Evolutionary conservation across 129 eudicot species (phyloP).

Genomic region (Centrapalus pauciflorus): DNA sequence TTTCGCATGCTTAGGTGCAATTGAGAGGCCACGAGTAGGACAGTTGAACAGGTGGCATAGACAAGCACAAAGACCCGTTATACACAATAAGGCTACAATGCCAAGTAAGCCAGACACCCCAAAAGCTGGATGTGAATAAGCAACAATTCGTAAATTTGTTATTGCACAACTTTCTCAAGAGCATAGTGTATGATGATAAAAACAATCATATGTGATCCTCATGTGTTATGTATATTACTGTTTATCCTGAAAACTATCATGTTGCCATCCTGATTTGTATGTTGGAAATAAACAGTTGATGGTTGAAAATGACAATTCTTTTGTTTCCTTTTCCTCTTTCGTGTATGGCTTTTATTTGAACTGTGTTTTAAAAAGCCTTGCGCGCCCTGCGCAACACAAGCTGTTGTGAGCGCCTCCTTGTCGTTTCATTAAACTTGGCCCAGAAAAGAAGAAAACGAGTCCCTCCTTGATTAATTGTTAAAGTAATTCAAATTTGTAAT

Average conservation of each 20-base stretch:
- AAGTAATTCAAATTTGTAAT: too few species aligned
- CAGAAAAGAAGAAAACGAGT: too few species aligned
- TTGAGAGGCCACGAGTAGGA: conserved; percentile 4
- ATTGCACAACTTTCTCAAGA: conserved; percentile 9
- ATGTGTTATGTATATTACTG: too few species aligned
- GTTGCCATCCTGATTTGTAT: neutral
- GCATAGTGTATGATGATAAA: conserved; percentile 22
- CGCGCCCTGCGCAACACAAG: too few species aligned
- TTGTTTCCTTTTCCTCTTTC: too few species aligned
- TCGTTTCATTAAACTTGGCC: too few species aligned
- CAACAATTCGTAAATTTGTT: conserved; percentile 1
- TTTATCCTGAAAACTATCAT: too few species aligned
- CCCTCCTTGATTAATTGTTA: too few species aligned
- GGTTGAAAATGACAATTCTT: neutral
- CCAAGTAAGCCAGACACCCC: neutral
- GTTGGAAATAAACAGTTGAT: too few species aligned
- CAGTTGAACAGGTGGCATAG: neutral
- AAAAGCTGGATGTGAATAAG: conserved; percentile 15
- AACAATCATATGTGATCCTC: neutral
- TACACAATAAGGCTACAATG: conserved; percentile 16
- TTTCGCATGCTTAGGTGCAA: neutral
- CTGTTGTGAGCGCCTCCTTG: too few species aligned
- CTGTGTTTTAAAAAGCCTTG: too few species aligned
- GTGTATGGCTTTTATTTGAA: too few species aligned
- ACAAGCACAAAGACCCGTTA: conserved; percentile 11